These are phyloP conservation scores for Cutaneotrichosporon mucoides DNA, from an alignment of 1,284 basidiomycete genomes.

Conservation along the genomic window DNA sequence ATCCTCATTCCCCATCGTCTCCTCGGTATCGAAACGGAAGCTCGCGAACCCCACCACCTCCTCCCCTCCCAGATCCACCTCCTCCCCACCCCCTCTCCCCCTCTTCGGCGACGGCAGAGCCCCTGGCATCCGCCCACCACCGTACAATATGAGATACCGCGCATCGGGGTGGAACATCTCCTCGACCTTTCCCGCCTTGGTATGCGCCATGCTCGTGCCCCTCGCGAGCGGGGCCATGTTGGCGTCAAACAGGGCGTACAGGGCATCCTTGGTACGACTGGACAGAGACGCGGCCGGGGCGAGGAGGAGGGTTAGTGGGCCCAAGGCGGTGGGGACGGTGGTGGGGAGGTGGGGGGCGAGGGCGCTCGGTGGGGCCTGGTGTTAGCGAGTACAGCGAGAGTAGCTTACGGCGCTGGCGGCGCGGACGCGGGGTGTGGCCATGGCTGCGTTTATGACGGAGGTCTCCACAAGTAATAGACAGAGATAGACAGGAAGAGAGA, in stretches of 20 bases:
- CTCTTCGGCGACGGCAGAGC: conserved; percentile 14
- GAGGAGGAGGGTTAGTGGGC: conserved; percentile 9
- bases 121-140: conserved; percentile 15
- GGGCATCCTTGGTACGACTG: conserved; percentile 12
- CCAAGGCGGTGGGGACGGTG: conserved; percentile 2
- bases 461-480: neutral
- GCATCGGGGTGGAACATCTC: conserved; percentile 43
- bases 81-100: conserved; percentile 2
- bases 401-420: conserved; percentile 18
- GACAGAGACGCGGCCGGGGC: conserved; percentile 16
- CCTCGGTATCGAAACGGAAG: conserved; percentile 47
- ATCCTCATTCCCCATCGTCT: conserved; percentile 34
- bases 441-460: conserved; percentile 17
- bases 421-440: conserved; percentile 25
- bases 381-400: neutral
- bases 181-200: conserved; percentile 27
- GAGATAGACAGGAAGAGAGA: neutral
- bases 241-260: conserved; percentile 32
- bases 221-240: conserved; percentile 37
- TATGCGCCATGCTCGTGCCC: conserved; percentile 28
- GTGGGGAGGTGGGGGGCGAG: conserved; percentile 24
- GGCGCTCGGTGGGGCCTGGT: neutral
- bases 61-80: neutral
- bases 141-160: conserved; percentile 26
- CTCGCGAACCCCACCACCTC: conserved; percentile 39